phyloP scores from a whole-genome alignment of 2,329 filamentous ascomycete genomes.

The Diplodia scrobiculata region DNA sequence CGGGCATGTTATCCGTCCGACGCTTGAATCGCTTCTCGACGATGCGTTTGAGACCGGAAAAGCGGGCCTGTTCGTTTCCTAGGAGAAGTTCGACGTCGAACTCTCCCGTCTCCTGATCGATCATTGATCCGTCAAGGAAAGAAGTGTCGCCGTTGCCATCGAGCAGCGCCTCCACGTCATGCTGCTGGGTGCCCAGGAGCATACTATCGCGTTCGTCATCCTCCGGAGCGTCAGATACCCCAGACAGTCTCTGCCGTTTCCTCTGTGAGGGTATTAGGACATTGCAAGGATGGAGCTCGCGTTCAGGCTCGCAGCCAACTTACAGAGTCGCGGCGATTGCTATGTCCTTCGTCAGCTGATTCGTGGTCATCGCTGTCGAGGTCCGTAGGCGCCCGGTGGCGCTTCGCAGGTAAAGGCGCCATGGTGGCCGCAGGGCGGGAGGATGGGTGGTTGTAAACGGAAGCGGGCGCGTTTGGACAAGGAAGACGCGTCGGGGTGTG shows the following conservation, averaged over 20 bases:
- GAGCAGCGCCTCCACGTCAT: background rate
- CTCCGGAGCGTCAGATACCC: background rate
- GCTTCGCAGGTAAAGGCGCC: slow-evolving; percentile 24
- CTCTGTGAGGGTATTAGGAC: background rate
- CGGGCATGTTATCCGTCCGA: slow-evolving; percentile 62
- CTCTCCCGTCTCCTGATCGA: slow-evolving; percentile 5
- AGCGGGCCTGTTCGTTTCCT: background rate
- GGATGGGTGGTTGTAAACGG: background rate
- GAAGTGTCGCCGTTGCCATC: background rate
- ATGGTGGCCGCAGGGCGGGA: background rate
- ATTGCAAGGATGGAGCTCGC: background rate
- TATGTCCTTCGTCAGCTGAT: background rate
- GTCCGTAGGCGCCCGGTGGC: slow-evolving; percentile 1
- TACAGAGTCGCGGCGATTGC: slow-evolving; percentile 20
- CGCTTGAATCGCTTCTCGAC: slow-evolving; percentile 31
- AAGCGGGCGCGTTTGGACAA: slow-evolving; percentile 2
- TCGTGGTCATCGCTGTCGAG: slow-evolving; percentile 10
- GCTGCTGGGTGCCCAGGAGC: background rate
- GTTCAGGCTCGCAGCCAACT: background rate
- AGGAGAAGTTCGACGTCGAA: background rate
- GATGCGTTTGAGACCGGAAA: background rate
- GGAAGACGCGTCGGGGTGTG: slow-evolving; percentile 22
- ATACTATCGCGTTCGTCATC: background rate
- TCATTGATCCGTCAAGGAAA: background rate
- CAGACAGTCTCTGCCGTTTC: slow-evolving; percentile 18